Base-by-base conservation (phyloP, 73 alveolate genomes). In the Paramecium sonneborni region DNA sequence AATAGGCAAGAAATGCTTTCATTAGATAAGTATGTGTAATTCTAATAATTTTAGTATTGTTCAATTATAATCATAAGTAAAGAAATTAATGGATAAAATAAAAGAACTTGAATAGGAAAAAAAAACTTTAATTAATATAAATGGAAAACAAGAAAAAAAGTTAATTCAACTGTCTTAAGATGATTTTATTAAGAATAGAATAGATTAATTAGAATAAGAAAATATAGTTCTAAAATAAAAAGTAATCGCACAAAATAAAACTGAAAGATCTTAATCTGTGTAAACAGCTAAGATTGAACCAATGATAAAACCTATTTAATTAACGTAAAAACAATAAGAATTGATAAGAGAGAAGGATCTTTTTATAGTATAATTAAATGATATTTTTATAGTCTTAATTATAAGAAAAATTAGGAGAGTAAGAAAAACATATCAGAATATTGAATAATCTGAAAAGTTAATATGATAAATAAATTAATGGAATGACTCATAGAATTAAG, bases 401-500 rank as follows among this genome's bases (percentile, higher is more conserved):
- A 15, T 7, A 28, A 35, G 3, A 1, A 9, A 72, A 72, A 38
- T 35, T 35, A 35, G 9, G 32, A 15, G 86, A 72, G 3, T 72
- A 72, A 15, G 86, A 72, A 6, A 72, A 72, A 20, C 86, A 72
- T 72, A 72, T 72, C 7, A 72, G 11, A 3, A 41, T 37, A 11
- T 38, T 72, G 55, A 72, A 34, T 2, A 72, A 72, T 34, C 24
- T 72, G 0, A 72, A 72, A n/a, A 1, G 12, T 1, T 35, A 72
- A 72, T 72, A 72, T 14, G 86, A 72, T 72, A 72, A 72, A 72
- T 38, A 72, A 72, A 72, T 72, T 28, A 5, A 34, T 35, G 26
- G 14, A 0, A 72, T 72, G 86, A 14, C 55, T 35, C 57, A 35
- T 72, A 72, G 34, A 37, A 72, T 72, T 35, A 72, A 72, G 62